Base-by-base conservation (phyloP, 2,329 filamentous ascomycete species). In the Fusarium beomiforme region DNA sequence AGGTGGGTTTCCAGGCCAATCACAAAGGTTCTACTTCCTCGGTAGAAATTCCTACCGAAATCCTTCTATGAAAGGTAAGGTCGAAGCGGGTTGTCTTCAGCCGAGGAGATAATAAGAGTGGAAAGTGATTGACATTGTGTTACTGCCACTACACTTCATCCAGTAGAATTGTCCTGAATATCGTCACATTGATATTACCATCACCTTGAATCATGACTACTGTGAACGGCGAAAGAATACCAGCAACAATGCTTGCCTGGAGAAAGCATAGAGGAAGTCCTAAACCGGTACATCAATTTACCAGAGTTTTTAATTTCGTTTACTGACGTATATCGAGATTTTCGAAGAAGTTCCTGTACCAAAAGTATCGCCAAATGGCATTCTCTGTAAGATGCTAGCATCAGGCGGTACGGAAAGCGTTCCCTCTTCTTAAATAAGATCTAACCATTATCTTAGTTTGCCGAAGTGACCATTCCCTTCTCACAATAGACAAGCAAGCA, bases 191-290 rank as follows among this genome's bases (percentile, higher is more conserved):
- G 17, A 44, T 7, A 19, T 33, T 17, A 24, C 8, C 17, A 12
- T 14, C 17, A 29, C 16, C 0, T 17, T 17, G 16, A 14, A 16
- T n/a, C 1, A 63, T 63, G 59, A 6, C 37, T 14, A 19, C n/a
- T 0, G n/a, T n/a, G 2, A 21, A 43, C 11, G 12, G 33, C 10
- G 58, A 56, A 21, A 37, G 24, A 24, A 9, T 50, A 1, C 50
- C 66, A 17, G 17, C 39, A 12, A 78, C 77, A 5, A 81, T 82
- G 80, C 69, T 72, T 49, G 80, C 78, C 2, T 82, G 80, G 80
- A 75, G 78, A 41, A 80, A 80, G 62, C 77, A 81, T 50, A 74
- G 67, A 57, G 80, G 79, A 44, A 77, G 73, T 33, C 73, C 72
- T 3, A 67, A 64, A 8, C 69, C 69, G 29, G 69, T 71, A 65